Conservation (phyloP, 2,329 filamentous ascomycete genomes). For the Fusarium sp. region DNA sequence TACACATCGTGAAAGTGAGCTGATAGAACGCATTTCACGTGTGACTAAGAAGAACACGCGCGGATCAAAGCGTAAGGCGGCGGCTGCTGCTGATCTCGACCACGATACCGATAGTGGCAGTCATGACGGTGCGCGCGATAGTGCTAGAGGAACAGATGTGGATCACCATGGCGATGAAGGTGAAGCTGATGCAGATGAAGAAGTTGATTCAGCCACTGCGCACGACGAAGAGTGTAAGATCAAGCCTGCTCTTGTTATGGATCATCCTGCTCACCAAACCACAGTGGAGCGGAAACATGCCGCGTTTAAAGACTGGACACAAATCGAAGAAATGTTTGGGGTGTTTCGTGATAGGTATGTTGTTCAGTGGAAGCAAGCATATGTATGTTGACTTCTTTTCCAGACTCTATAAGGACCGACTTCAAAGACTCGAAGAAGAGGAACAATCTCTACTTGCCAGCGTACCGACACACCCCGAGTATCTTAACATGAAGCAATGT, state of each 20-base stretch:
- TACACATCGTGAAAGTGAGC: conserved; percentile 51
- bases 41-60: conserved; percentile 60
- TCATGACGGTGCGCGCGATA: conserved; percentile 53
- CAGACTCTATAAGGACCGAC: conserved; percentile 89
- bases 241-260: conserved; percentile 8
- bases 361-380: not conserved
- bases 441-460: conserved; percentile 73
- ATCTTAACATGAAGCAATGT: conserved; percentile 89
- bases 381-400: conserved; percentile 39
- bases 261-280: conserved; percentile 40
- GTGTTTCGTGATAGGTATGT: conserved; percentile 83
- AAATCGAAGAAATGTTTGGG: conserved; percentile 90
- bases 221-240: conserved; percentile 75
- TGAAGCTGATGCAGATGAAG: conserved; percentile 71
- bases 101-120: conserved; percentile 53
- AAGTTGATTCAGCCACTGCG: conserved; percentile 70
- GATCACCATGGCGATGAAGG: conserved; percentile 67
- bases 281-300: conserved; percentile 83
- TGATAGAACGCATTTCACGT: conserved; percentile 52
- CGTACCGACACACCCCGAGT: conserved; percentile 87
- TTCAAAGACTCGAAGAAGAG: conserved; percentile 83
- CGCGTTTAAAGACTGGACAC: conserved; percentile 83
- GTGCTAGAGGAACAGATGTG: conserved; percentile 58
- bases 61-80: conserved; percentile 57
- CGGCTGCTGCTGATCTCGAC: conserved; percentile 50